Evolutionary conservation across 1,284 basidiomycete species (phyloP), one percentile per base, ranked within the genome.

Genomic region (Pseudozyma hubeiensis): DNA sequence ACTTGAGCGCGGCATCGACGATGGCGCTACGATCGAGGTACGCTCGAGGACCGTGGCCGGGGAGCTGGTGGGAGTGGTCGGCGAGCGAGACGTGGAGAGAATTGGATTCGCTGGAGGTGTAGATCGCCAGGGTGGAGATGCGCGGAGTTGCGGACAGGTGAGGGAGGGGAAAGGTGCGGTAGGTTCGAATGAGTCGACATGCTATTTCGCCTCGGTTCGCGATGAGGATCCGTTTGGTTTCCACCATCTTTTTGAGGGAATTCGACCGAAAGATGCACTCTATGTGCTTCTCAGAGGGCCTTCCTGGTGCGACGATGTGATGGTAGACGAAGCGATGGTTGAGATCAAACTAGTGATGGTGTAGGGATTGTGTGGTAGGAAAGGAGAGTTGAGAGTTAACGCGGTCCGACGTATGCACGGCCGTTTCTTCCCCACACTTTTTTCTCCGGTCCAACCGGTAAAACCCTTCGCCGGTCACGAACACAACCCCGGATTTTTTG

Each of bases 1-100:
- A 77, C 77, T 85, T 85, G 5, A 85, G 82, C 56, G 84, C 85
- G 72, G 88, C 88, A 35, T 88, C 86, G 1, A 85, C 74, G 8
- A 90, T 66, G 19, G 90, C 45, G 7, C 43, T n/a, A 8, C 31
- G 47, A 44, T 78, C 66, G n/a, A 78, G 58, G 50, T 74, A 78
- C 13, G 74, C 66, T 24, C 83, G 43, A 5, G 74, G 63, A 4
- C 75, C 76, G 10, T 65, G 46, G 33, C 40, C 40, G 81, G 43
- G 89, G 83, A 72, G 55, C 11, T 39, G 53, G 11, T 62, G 53
- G 1, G 55, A 37, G 5, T 16, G 19, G 14, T 56, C 47, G 10
- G 61, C 54, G 0, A 63, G 55, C 13, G 63, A 43, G 5, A 67
- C 74, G 35, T 77, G 69, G 8, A 67, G 29, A 5, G 77, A 63